Evolutionary conservation across 352 stramenopile species (phyloP).

Genomic region (Phytopythium litorale): DNA sequence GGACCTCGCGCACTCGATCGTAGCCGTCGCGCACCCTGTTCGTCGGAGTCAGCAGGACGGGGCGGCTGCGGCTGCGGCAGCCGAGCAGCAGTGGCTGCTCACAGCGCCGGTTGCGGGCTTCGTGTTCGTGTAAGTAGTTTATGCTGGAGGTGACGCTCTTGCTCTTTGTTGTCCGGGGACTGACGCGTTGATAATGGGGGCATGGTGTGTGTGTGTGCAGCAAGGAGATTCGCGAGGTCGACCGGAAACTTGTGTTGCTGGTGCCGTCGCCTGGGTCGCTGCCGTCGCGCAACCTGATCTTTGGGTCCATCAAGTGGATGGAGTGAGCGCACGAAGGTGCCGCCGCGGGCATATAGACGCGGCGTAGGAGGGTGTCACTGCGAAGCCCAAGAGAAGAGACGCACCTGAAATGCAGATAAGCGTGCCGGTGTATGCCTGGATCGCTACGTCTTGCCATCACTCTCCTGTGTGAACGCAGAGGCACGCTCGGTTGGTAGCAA

Average conservation of each 20-base stretch:
- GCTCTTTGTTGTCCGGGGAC: neutral
- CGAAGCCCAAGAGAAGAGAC: neutral
- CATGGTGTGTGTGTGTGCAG: slow-evolving; percentile 17
- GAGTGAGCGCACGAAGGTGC: slow-evolving; percentile 28
- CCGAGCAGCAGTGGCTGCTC: slow-evolving; percentile 65
- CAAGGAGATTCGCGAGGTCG: slow-evolving; percentile 70
- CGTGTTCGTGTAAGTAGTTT: slow-evolving; percentile 71
- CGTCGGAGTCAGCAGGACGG: slow-evolving; percentile 27
- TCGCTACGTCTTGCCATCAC: neutral
- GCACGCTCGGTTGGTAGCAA: too few species aligned
- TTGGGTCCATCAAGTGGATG: slow-evolving; percentile 87
- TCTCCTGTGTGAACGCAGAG: too few species aligned
- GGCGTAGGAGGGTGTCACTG: neutral
- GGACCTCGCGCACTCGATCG: slow-evolving; percentile 72
- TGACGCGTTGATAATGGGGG: neutral
- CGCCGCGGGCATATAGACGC: neutral
- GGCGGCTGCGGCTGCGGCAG: slow-evolving; percentile 26
- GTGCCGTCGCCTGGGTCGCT: slow-evolving; percentile 78
- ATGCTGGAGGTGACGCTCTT: neutral
- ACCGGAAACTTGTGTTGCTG: slow-evolving; percentile 79
- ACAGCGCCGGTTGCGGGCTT: slow-evolving; percentile 63
- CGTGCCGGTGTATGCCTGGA: too few species aligned
- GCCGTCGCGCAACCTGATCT: slow-evolving; percentile 70
- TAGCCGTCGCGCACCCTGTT: slow-evolving; percentile 53
- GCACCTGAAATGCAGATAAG: neutral